These are phyloP conservation scores for Coniochaeta sp. DNA, from an alignment of 2,329 filamentous ascomycete genomes.

Conservation along the genomic window DNA sequence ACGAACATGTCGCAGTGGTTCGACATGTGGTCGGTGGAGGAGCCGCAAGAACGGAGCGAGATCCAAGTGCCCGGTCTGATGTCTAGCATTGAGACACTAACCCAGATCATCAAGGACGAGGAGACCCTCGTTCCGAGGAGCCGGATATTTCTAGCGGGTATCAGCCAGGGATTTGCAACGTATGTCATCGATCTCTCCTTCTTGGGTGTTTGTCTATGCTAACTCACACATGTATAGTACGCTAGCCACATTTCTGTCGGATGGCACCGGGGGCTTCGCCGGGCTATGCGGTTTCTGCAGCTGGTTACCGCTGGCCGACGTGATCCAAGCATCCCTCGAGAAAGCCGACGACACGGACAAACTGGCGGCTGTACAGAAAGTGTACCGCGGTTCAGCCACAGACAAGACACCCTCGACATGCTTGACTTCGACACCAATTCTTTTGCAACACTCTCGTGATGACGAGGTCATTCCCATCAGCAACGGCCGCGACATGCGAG, in stretches of 20 bases:
- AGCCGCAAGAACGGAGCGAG: slow-evolving; percentile 7
- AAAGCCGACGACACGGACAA: not conserved
- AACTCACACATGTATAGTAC: slow-evolving; percentile 3
- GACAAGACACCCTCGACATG: not conserved
- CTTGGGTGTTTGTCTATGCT: not conserved
- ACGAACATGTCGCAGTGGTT: slow-evolving; percentile 19
- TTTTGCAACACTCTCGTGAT: slow-evolving; percentile 20
- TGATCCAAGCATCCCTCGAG: not conserved
- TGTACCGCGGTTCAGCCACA: not conserved
- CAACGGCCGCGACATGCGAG: slow-evolving; percentile 15
- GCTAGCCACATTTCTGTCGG: slow-evolving; percentile 10
- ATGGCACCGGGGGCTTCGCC: slow-evolving; percentile 9
- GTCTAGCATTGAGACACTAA: slow-evolving; percentile 13
- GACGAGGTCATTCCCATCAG: slow-evolving; percentile 19
- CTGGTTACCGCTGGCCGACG: slow-evolving; percentile 16
- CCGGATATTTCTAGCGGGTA: slow-evolving; percentile 21
- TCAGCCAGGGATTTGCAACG: slow-evolving; percentile 24
- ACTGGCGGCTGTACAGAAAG: not conserved
- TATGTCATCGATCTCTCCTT: not conserved
- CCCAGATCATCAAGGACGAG: slow-evolving; percentile 14
- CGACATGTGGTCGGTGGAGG: slow-evolving; percentile 14
- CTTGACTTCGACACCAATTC: slow-evolving; percentile 12
- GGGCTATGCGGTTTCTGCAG: slow-evolving; percentile 20
- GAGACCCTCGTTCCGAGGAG: slow-evolving; percentile 11
- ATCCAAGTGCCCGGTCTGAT: slow-evolving; percentile 15